Evolutionary conservation across 805 yeast genomes (phyloP).

Genomic region (Starmerella riodocensis): DNA sequence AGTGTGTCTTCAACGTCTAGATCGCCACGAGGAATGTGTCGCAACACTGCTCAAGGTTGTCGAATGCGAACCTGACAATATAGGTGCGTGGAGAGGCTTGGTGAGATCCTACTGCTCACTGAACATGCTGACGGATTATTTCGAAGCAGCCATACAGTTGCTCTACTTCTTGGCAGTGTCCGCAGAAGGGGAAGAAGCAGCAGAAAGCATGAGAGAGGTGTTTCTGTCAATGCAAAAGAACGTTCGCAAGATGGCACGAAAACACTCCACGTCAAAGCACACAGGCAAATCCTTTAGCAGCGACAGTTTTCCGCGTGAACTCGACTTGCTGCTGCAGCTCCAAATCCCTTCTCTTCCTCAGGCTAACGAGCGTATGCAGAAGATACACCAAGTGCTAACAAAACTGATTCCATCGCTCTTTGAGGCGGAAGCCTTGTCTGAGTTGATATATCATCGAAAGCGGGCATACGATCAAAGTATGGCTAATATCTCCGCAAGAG

Average conservation of each 20-base stretch:
- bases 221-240: too few species aligned
- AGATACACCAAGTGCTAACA: not conserved
- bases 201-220: too few species aligned
- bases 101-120: constrained; percentile 24
- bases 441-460: constrained; percentile 20
- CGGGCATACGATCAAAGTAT: constrained; percentile 21
- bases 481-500: constrained; percentile 20
- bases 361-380: not conserved
- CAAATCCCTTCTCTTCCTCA: not conserved
- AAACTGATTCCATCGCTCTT: not conserved
- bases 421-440: constrained; percentile 16
- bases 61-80: constrained; percentile 33
- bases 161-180: constrained; percentile 16
- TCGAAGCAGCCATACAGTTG: constrained; percentile 18
- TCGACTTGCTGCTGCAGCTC: not conserved
- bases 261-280: too few species aligned
- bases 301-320: too few species aligned
- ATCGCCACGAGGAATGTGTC: constrained; percentile 36
- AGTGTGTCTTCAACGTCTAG: constrained; percentile 42
- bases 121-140: constrained; percentile 16
- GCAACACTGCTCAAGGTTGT: constrained; percentile 34
- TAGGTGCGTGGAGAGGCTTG: constrained; percentile 75
- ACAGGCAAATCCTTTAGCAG: too few species aligned
- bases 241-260: too few species aligned
- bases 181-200: too few species aligned